Base-by-base conservation (phyloP, 176 grass and related monocot genomes). In the Chrysopogon serrulatus region DNA sequence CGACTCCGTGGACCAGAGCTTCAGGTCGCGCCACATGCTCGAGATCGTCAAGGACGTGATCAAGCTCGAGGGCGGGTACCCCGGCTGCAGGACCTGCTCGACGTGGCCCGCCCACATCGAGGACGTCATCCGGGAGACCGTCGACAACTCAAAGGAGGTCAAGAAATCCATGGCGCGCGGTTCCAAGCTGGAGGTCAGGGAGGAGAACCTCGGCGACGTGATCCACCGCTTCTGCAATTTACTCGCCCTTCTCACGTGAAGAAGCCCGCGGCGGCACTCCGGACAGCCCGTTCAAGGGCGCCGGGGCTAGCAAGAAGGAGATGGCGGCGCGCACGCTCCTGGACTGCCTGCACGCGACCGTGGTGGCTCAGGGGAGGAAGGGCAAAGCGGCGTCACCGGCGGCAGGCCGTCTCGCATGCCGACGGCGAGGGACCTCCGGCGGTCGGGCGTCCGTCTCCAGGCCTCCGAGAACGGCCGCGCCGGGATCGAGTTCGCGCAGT, bases 1-100 rank as follows among this genome's bases (percentile, higher is more conserved):
- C 43, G 79, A 86, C 36, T 47, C 18, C 39, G 68, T 78, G 37
- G 83, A 86, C 65, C 48, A 79, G 21, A 48, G 7, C 79, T 88
- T 86, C 83, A 68, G n/a, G 65, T 82, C 73, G 26, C 77, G 26
- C 31, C 72, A 82, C 67, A 86, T 80, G 86, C 86, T 88, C 4
- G 73, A 88, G 32, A 88, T 88, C 45, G 73, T 92, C 73, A 56
- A 44, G 8, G 90, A 92, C 83, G 34, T 92, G 43, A 44, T 92
- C 86, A 92, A 92, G 86, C 59, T 86, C 35, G 86, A 82, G 79
- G 88, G n/a, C n/a, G n/a, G n/a, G n/a, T n/a, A 92, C 83, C 90
- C 65, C 61, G 67, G 6, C 27, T 92, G 19, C 3, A 6, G 3
- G 27, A 8, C 60, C 42, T 92, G 1, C 54, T 61, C 79, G 12